phyloP scores from a whole-genome alignment of 179 eudicot genomes.

The Dionaea muscipula region DNA sequence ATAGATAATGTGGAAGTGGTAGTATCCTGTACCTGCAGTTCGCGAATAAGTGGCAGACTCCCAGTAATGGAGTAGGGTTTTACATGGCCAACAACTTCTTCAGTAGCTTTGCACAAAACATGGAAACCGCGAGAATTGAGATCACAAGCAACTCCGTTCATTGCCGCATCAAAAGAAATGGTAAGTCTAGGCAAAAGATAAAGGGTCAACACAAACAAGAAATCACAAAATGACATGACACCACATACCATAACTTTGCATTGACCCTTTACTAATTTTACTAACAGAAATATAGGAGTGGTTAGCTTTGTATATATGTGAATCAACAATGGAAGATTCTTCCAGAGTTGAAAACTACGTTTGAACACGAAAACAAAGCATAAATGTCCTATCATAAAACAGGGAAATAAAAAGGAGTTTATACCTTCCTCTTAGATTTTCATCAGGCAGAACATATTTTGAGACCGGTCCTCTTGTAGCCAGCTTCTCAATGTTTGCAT shows the following conservation, averaged over 20 bases:
- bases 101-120: conserved; percentile 84
- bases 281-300: no score
- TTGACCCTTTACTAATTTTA: no score
- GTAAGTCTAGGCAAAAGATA: conserved; percentile 30
- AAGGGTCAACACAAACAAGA: conserved; percentile 6
- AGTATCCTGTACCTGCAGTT: conserved; percentile 46
- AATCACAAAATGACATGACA: not conserved
- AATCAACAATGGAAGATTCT: not conserved
- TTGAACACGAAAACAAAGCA: not conserved
- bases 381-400: not conserved
- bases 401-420: conserved; percentile 4
- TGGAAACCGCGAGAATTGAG: conserved; percentile 86
- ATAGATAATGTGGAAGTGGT: not conserved
- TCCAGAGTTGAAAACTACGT: not conserved
- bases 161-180: conserved; percentile 60
- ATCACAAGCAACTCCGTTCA: conserved; percentile 79
- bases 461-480: conserved; percentile 84
- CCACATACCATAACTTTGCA: no score
- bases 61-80: conserved; percentile 95
- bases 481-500: conserved; percentile 73
- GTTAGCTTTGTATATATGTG: no score
- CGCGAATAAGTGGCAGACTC: conserved; percentile 83
- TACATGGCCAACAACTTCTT: conserved; percentile 82
- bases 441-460: conserved; percentile 82
- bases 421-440: conserved; percentile 72